phyloP scores from a whole-genome alignment of 176 grass and related monocot genomes.

The Metroxylon sagu region DNA sequence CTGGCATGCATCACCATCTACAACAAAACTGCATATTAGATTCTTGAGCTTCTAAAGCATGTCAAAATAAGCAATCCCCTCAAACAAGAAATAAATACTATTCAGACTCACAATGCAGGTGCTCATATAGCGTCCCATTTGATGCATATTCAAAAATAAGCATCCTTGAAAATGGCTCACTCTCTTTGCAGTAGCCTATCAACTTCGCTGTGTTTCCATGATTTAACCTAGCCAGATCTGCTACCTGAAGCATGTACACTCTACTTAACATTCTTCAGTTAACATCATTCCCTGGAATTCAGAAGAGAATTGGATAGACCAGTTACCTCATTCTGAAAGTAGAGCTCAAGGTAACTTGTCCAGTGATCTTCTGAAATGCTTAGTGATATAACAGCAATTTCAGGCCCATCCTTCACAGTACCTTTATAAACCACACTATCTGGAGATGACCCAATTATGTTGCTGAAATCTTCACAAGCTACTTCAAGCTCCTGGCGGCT shows the following conservation, averaged over 20 bases:
- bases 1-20: constrained; percentile 76
- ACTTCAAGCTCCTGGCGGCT: constrained; percentile 58
- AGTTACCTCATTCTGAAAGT: constrained; percentile 72
- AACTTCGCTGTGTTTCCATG: constrained; percentile 83
- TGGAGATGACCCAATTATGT: constrained; percentile 81
- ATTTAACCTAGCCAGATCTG: constrained; percentile 73
- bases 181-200: constrained; percentile 87
- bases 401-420: constrained; percentile 61
- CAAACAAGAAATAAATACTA: no score
- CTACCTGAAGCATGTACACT: constrained; percentile 35
- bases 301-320: neutral
- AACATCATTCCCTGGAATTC: no score
- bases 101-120: constrained; percentile 65
- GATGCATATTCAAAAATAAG: constrained; percentile 87
- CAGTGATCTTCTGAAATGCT: constrained; percentile 49
- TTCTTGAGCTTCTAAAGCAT: no score
- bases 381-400: constrained; percentile 85
- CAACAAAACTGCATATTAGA: neutral
- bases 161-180: constrained; percentile 80
- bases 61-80: no score
- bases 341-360: constrained; percentile 68
- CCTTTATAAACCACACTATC: constrained; percentile 86
- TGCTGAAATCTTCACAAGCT: constrained; percentile 98
- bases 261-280: constrained; percentile 7
- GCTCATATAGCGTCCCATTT: constrained; percentile 86